Evolutionary conservation across 2,329 filamentous ascomycete species (phyloP).

Genomic region (Monosporascus sp.): DNA sequence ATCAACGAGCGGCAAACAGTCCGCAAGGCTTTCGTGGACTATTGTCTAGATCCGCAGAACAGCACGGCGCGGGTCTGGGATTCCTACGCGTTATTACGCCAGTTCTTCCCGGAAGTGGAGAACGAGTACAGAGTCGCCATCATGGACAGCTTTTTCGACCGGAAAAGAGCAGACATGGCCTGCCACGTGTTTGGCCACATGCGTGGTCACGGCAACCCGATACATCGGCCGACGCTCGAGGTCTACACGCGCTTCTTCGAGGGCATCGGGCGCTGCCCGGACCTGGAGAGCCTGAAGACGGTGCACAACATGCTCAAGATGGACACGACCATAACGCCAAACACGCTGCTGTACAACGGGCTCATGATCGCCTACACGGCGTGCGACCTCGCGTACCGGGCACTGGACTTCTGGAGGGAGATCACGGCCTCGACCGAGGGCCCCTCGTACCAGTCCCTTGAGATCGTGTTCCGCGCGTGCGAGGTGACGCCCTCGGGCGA

Average conservation of each 20-base stretch:
- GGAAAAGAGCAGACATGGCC: constrained; percentile 77
- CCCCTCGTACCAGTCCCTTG: constrained; percentile 74
- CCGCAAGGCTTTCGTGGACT: constrained; percentile 59
- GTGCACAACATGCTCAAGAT: constrained; percentile 94
- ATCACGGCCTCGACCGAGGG: constrained; percentile 83
- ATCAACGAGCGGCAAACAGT: constrained; percentile 63
- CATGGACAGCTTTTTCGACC: constrained; percentile 78
- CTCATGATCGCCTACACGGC: constrained; percentile 81
- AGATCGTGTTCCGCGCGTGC: constrained; percentile 75
- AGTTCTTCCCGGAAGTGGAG: constrained; percentile 62
- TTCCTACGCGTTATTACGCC: constrained; percentile 59
- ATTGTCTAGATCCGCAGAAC: constrained; percentile 58
- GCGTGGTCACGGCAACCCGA: constrained; percentile 65
- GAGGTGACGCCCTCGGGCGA: constrained; percentile 57
- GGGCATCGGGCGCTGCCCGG: constrained; percentile 60
- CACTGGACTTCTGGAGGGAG: constrained; percentile 76
- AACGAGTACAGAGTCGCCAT: constrained; percentile 60
- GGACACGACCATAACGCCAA: constrained; percentile 72
- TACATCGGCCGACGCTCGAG: constrained; percentile 61
- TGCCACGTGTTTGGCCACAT: constrained; percentile 87
- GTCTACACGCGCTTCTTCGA: constrained; percentile 76
- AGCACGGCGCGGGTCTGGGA: constrained; percentile 62
- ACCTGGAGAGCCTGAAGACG: constrained; percentile 62
- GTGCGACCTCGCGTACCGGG: constrained; percentile 59
- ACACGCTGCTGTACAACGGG: constrained; percentile 73